Conservation (phyloP, 805 yeast species). For the Zygotorulaspora danielsina region DNA sequence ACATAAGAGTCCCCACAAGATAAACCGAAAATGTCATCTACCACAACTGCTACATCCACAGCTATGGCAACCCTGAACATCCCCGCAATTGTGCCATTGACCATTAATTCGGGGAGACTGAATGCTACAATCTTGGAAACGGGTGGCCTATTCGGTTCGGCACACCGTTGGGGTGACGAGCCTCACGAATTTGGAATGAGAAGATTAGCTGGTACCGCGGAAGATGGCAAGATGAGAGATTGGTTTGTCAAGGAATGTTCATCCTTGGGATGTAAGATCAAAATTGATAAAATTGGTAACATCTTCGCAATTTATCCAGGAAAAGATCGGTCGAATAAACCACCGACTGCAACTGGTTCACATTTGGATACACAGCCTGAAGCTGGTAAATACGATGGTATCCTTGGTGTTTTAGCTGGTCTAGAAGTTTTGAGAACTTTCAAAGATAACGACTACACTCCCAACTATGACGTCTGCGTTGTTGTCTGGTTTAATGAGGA, state of each 20-base stretch:
- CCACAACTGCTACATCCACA: slow-evolving; percentile 5
- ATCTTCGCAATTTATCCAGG: slow-evolving; percentile 66
- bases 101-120: slow-evolving; percentile 41
- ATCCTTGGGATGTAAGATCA: slow-evolving; percentile 52
- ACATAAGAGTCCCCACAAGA: no score
- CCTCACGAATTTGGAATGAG: slow-evolving; percentile 64
- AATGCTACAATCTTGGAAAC: slow-evolving; percentile 59
- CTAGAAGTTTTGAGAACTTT: slow-evolving; percentile 63
- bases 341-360: slow-evolving; percentile 66
- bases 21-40: no score
- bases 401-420: slow-evolving; percentile 63
- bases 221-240: slow-evolving; percentile 59
- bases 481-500: slow-evolving; percentile 75
- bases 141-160: slow-evolving; percentile 55
- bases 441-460: slow-evolving; percentile 52
- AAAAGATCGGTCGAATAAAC: slow-evolving; percentile 38
- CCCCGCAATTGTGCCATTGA: slow-evolving; percentile 27
- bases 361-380: slow-evolving; percentile 76
- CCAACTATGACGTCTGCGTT: slow-evolving; percentile 63
- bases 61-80: slow-evolving; percentile 16
- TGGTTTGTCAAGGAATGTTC: slow-evolving; percentile 57
- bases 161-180: slow-evolving; percentile 54
- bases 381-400: slow-evolving; percentile 75
- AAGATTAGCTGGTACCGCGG: slow-evolving; percentile 57
- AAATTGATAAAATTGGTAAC: slow-evolving; percentile 62